Percentiles rank a stretch among this genome's conserved stretches.
phyloP scores from a whole-genome alignment of 2,329 filamentous ascomycete genomes.

The Colletotrichum horii region DNA sequence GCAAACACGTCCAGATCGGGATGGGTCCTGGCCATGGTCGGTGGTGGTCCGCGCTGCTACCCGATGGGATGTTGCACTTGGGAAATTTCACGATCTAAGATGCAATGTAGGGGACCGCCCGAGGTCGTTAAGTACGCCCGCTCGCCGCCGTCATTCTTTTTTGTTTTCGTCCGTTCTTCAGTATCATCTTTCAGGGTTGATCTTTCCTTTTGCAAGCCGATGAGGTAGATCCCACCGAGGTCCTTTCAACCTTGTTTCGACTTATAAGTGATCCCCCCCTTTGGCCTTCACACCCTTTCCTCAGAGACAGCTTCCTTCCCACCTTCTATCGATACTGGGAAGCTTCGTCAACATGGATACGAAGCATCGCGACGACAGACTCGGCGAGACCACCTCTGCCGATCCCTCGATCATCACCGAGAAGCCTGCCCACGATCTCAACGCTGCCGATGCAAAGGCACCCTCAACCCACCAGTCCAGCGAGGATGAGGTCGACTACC shows the following conservation, averaged over 20 bases:
- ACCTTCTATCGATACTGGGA: background rate
- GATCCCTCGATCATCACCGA: slow-evolving; percentile 3
- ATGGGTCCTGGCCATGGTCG: background rate
- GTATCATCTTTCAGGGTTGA: background rate
- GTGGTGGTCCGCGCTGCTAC: background rate
- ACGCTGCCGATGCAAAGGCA: background rate
- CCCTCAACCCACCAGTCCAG: background rate
- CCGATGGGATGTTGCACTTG: background rate
- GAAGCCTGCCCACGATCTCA: background rate
- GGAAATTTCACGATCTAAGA: background rate
- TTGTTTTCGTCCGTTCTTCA: background rate
- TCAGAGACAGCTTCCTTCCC: background rate
- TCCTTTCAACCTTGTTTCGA: background rate
- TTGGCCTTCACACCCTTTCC: background rate
- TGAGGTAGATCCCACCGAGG: background rate
- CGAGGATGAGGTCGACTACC: slow-evolving; percentile 37
- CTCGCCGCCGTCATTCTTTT: background rate
- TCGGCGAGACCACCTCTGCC: background rate
- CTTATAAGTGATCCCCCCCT: background rate
- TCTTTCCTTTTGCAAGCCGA: background rate
- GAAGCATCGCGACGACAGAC: background rate
- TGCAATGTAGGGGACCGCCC: background rate
- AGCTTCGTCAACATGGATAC: background rate
- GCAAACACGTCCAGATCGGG: background rate
- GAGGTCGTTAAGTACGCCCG: background rate